Percentiles rank a stretch among this genome's conserved stretches.
phyloP scores from a whole-genome alignment of 192 early-diverging fungal species.

The Gigaspora rosea region DNA sequence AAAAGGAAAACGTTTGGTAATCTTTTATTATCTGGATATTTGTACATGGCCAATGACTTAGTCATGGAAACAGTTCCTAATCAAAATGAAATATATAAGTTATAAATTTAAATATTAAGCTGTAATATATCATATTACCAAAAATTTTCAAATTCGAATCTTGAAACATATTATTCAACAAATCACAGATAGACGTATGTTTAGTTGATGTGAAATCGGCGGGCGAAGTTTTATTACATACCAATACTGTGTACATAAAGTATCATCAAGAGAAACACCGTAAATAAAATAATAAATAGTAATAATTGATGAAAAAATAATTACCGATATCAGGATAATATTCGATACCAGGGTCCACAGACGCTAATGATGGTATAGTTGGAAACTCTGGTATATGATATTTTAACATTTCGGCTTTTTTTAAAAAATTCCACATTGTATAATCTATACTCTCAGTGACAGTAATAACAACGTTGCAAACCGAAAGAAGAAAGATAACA shows the following conservation, averaged over 20 bases:
- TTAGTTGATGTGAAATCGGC: conserved; percentile 34
- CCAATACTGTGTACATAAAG: conserved; percentile 34
- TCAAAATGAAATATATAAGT: neutral
- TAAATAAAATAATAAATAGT: neutral
- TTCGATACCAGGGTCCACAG: conserved; percentile 29
- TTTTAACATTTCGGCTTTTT: conserved; percentile 46
- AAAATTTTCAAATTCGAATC: conserved; percentile 40
- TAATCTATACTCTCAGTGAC: conserved; percentile 51
- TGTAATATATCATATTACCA: conserved; percentile 17
- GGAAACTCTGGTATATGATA: conserved; percentile 43
- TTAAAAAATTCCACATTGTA: conserved; percentile 33
- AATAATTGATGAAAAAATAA: neutral
- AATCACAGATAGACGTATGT: conserved; percentile 19
- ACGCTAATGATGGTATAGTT: conserved; percentile 25
- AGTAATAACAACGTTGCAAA: conserved; percentile 64
- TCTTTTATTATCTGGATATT: neutral
- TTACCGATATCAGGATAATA: conserved; percentile 46
- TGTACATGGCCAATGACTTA: conserved; percentile 32
- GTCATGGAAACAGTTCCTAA: conserved; percentile 37
- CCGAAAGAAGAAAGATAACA: conserved; percentile 55
- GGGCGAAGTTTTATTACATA: conserved; percentile 38
- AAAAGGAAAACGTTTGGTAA: conserved; percentile 42
- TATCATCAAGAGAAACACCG: neutral
- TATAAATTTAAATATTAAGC: too few relatives aligned
- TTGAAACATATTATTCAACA: conserved; percentile 32